A percentile compares a stretch with the other conserved stretches of the same genome.
These are phyloP conservation scores for Protomyces lactucae-debilis DNA, from an alignment of 1,139 yeast genomes.

Conservation along the genomic window DNA sequence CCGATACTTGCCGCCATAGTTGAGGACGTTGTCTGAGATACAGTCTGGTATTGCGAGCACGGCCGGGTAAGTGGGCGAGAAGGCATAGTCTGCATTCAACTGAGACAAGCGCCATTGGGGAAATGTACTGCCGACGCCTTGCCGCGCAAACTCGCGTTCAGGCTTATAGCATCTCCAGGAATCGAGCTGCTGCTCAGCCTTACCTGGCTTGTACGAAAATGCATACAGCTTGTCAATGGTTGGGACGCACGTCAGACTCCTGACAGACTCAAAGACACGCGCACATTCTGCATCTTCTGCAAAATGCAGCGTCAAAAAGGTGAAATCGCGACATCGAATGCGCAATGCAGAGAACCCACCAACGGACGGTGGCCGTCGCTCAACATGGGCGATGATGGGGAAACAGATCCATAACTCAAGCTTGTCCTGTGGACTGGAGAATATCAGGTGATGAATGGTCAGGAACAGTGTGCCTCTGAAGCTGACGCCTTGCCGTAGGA, in stretches of 20 bases:
- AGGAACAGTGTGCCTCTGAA: conserved; percentile 67
- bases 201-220: conserved; percentile 57
- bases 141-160: conserved; percentile 58
- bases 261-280: conserved; percentile 66
- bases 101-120: conserved; percentile 64
- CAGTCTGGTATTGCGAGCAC: conserved; percentile 62
- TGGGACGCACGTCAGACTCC: conserved; percentile 33
- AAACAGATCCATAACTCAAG: conserved; percentile 89
- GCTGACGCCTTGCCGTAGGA: conserved; percentile 64
- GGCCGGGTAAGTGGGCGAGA: conserved; percentile 75
- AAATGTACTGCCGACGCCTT: conserved; percentile 40
- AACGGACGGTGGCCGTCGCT: conserved; percentile 44
- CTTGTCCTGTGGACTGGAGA: conserved; percentile 37
- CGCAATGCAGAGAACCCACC: conserved; percentile 57
- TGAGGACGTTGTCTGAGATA: conserved; percentile 74
- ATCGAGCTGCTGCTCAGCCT: conserved; percentile 49
- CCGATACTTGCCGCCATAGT: conserved; percentile 77
- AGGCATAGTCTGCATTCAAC: conserved; percentile 59
- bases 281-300: conserved; percentile 53
- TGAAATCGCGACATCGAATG: conserved; percentile 77
- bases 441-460: conserved; percentile 82
- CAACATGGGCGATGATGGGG: conserved; percentile 71
- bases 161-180: conserved; percentile 75
- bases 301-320: conserved; percentile 77
- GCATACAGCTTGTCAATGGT: conserved; percentile 63